phyloP scores from a whole-genome alignment of 305 asterid species.

The Rubia occidens region DNA sequence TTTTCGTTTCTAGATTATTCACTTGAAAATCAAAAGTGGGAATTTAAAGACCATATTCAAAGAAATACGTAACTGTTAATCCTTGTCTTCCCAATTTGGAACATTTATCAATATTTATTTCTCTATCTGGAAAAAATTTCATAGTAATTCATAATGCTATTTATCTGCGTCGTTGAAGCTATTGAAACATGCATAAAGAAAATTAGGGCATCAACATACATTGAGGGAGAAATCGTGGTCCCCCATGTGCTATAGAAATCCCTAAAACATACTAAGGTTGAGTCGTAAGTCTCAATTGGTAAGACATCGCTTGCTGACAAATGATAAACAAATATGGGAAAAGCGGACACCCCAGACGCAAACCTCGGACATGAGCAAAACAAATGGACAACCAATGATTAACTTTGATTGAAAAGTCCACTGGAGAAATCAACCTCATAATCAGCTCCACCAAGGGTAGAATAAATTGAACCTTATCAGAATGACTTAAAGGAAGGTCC shows the following conservation, averaged over 20 bases:
- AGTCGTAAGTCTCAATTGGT: not conserved
- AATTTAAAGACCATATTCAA: not conserved
- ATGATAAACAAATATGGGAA: not conserved
- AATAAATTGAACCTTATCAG: too few relatives aligned
- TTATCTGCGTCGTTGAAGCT: not conserved
- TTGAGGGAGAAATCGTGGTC: not conserved
- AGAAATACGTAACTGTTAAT: too few relatives aligned
- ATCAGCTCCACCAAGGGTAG: too few relatives aligned
- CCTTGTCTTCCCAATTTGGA: too few relatives aligned
- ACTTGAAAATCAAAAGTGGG: not conserved
- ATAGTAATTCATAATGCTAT: not conserved
- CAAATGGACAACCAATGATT: not conserved
- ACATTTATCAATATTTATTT: not conserved
- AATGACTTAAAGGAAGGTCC: too few relatives aligned
- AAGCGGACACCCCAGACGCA: not conserved
- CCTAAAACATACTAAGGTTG: not conserved
- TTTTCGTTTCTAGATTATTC: not conserved
- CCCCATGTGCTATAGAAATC: not conserved
- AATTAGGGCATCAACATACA: not conserved
- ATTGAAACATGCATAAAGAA: not conserved
- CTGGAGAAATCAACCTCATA: too few relatives aligned
- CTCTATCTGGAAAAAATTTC: not conserved
- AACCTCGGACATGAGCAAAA: not conserved
- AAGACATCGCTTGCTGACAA: not conserved
- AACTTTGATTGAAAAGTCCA: not conserved